These are phyloP conservation scores for Exidia glandulosa DNA, from an alignment of 768 basidiomycete genomes.

Conservation along the genomic window DNA sequence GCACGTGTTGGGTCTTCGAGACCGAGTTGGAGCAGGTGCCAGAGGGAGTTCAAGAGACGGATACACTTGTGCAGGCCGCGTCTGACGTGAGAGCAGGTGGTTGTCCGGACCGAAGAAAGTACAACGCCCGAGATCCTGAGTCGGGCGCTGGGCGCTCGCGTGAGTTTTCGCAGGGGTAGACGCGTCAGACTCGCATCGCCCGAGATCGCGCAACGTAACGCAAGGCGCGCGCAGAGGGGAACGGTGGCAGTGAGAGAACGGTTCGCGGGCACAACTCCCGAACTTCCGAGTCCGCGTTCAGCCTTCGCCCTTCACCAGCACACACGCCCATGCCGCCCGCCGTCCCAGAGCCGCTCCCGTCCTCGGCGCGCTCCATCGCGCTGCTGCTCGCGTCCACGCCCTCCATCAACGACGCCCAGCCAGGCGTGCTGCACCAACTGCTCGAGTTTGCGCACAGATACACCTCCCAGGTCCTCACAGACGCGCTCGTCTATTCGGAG, in stretches of 20 bases:
- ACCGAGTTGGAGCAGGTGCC: too few relatives aligned
- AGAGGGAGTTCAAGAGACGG: too few relatives aligned
- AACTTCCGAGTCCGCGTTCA: background rate
- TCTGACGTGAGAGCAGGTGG: too few relatives aligned
- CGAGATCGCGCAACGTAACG: background rate
- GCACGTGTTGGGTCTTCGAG: too few relatives aligned
- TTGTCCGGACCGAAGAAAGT: too few relatives aligned
- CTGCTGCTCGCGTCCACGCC: slow-evolving; percentile 75
- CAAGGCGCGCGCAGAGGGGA: background rate
- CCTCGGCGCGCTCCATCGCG: slow-evolving; percentile 76
- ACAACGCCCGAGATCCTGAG: too few relatives aligned
- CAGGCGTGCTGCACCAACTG: slow-evolving; percentile 75
- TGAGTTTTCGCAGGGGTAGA: background rate
- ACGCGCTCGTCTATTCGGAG: slow-evolving; percentile 80
- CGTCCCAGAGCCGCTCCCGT: slow-evolving; percentile 54
- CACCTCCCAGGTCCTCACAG: slow-evolving; percentile 70
- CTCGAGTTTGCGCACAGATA: slow-evolving; percentile 82
- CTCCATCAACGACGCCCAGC: slow-evolving; percentile 76
- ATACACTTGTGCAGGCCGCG: too few relatives aligned
- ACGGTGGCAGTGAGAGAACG: background rate
- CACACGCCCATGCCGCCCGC: background rate
- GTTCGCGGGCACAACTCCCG: background rate
- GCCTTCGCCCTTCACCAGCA: background rate
- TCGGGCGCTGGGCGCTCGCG: too few relatives aligned
- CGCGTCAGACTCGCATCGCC: background rate